Base-by-base conservation (phyloP, 345 rosid genomes). In the Iberis pinnata region DNA sequence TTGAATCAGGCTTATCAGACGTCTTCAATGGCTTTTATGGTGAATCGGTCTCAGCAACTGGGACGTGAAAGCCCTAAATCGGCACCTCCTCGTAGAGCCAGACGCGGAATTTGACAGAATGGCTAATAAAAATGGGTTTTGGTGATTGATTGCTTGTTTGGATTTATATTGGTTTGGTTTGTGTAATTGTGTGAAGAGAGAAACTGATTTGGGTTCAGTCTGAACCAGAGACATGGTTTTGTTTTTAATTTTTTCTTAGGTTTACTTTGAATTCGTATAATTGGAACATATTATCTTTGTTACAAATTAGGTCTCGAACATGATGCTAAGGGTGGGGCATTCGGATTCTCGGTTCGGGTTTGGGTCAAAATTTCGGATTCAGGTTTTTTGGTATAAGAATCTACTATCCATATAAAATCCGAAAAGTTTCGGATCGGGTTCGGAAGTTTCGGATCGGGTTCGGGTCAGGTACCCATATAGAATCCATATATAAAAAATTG, bases 1-100 rank as follows among this genome's bases (percentile, higher is more conserved):
- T 6, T n/a, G 10, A 43, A 25, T 12, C 71, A 53, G 47, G 51
- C 67, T 13, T 67, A 67, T 48, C 71, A 67, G 57, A 67, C 67
- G 24, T 7, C 41, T 9, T 1, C 27, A 18, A 67, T 67, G 71
- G 66, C 71, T 47, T 45, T 43, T 16, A 67, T 67, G 71, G 71
- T 67, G 47, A 24, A 9, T 46, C 56, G 45, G 25, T 67, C 71
- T 31, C 71, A 60, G 51, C 32, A 53, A 40, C 61, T 46, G 7
- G 49, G 43, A 25, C 0, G 14, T n/a, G 8, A 7, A n/a, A 41
- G n/a, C 43, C 44, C 62, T 31, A 32, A 42, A 3, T 14, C 27
- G 24, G 19, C 69, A 6, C 27, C 36, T 40, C 49, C 50, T 31
- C 36, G 38, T 15, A 11, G 31, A 59, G 44, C 24, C 39, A 55